Base-by-base conservation (phyloP, 2,329 filamentous ascomycete species). In the Colletotrichum lupini region DNA sequence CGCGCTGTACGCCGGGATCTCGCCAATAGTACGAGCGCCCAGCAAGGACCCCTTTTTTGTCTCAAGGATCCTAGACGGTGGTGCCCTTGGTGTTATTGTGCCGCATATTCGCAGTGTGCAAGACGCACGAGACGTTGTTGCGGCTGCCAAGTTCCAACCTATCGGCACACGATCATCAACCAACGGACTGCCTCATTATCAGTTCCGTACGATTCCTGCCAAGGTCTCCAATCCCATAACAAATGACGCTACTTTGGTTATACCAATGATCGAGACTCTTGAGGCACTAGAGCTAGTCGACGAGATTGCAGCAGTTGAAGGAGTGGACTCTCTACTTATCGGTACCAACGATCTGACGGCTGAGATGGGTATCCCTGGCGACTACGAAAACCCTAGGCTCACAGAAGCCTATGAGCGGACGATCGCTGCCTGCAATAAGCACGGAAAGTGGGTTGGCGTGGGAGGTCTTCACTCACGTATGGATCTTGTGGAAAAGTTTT, bases 291-390 rank as follows among this genome's bases (percentile, higher is more conserved):
- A 82, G 22, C 75, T 81, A 11, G 82, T 81, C 0, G 83, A 86
- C 22, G 83, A 84, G 65, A 81, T 85, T 42, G 78, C 82, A 1
- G 82, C 82, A 0, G 72, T 85, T 5, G 77, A 84, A 0, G 67
- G 67, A 0, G 84, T 86, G 4, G 85, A 87, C 71, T 81, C 78
- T 1, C 76, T 87, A 0, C 77, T 87, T 3, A 81, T 86, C 24
- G 84, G 85, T 6, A 82, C 84, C 1, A 86, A 86, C 61, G 85
- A 86, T 68, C 76, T 86, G 61, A 82, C 78, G 24, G 81, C 82
- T 1, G 84, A 86, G 55, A 80, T 86, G 77, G 84, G 84, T 0
- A 84, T 84, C 42, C 83, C 83, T 0, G 83, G 83, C 1, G 77
- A 85, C 49, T 85, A 83, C 72, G 83, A 85, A 35, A 81, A 82